Evolutionary conservation across 495 filamentous ascomycete genomes (phyloP).

Genomic region (Hypoxylon subgilvum): DNA sequence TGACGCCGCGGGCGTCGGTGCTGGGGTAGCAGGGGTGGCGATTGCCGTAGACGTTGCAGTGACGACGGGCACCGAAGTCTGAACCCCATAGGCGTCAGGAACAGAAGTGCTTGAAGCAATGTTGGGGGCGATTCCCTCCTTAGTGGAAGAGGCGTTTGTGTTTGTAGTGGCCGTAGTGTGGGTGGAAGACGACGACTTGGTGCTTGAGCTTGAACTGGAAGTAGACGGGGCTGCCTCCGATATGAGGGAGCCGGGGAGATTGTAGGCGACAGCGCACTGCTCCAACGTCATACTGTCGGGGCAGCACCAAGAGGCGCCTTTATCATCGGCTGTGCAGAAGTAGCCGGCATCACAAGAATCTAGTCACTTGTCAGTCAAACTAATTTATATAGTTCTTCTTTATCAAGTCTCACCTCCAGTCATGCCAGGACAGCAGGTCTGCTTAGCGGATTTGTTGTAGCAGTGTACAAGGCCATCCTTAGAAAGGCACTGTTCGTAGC

Average conservation of each 20-base stretch:
- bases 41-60: neutral
- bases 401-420: constrained; percentile 48
- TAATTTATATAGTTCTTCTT: neutral
- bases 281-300: constrained; percentile 48
- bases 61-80: neutral
- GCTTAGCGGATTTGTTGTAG: constrained; percentile 48
- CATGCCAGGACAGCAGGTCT: constrained; percentile 53
- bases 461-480: constrained; percentile 50
- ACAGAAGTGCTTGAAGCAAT: neutral
- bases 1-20: constrained; percentile 9
- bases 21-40: neutral
- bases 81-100: neutral
- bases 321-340: constrained; percentile 52
- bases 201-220: no score
- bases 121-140: constrained; percentile 20
- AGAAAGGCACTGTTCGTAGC: constrained; percentile 50
- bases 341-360: constrained; percentile 56
- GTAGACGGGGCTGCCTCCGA: constrained; percentile 41
- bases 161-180: constrained; percentile 25
- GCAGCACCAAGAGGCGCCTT: constrained; percentile 54
- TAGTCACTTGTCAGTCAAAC: constrained; percentile 34
- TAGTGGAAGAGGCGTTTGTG: constrained; percentile 28
- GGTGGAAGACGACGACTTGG: constrained; percentile 27
- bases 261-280: constrained; percentile 51
- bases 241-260: constrained; percentile 46